A percentile compares a stretch with the other conserved stretches of the same genome.
These are phyloP conservation scores for Aspergillus puulaauensis DNA, from an alignment of 2,329 filamentous ascomycete genomes.

Conservation along the genomic window DNA sequence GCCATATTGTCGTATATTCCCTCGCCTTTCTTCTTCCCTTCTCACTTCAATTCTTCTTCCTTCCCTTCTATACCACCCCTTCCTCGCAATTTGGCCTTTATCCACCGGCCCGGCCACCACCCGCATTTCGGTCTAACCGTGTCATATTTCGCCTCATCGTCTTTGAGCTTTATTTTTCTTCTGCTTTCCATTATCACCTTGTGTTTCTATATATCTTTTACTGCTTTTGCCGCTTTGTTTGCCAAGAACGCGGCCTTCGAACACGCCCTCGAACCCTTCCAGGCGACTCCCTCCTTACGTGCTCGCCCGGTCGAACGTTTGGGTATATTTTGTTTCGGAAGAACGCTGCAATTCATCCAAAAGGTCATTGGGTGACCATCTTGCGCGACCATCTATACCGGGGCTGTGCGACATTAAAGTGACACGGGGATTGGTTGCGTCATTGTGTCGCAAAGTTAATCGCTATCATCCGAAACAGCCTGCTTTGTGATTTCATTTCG, in stretches of 20 bases:
- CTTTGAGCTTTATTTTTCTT: neutral
- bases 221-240: neutral
- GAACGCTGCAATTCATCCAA: conserved; percentile 8
- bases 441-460: conserved; percentile 31
- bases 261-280: neutral
- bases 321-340: conserved; percentile 7
- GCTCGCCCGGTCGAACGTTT: conserved; percentile 1
- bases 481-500: conserved; percentile 9
- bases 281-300: neutral
- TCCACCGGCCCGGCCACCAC: conserved; percentile 12
- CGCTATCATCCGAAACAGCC: conserved; percentile 9
- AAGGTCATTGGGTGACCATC: conserved; percentile 11
- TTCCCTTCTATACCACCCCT: conserved; percentile 3
- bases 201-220: neutral
- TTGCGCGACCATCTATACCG: conserved; percentile 17
- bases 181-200: neutral
- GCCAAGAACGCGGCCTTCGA: neutral
- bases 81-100: conserved; percentile 12
- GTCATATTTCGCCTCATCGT: conserved; percentile 3
- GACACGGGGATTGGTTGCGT: conserved; percentile 28
- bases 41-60: conserved; percentile 4
- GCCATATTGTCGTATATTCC: conserved; percentile 10
- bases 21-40: conserved; percentile 12
- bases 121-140: conserved; percentile 2
- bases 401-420: conserved; percentile 20